A percentile compares a stretch with the other conserved stretches of the same genome.
These are phyloP conservation scores for Cokeromyces recurvatus DNA, from an alignment of 371 early-diverging fungal genomes.

Conservation along the genomic window DNA sequence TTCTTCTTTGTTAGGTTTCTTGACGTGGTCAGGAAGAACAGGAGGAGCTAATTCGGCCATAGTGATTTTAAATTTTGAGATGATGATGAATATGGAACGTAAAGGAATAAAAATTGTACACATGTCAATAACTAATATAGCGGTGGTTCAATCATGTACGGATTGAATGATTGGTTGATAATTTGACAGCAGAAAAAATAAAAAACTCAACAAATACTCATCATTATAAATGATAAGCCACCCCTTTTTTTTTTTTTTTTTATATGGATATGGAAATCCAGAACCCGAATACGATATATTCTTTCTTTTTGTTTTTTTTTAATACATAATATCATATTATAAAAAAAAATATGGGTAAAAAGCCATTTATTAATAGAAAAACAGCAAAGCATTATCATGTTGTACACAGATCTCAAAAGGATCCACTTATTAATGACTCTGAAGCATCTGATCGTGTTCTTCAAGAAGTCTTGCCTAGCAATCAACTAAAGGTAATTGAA, in stretches of 20 bases:
- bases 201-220: no score
- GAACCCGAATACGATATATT: no score
- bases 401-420: constrained; percentile 94
- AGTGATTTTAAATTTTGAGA: no score
- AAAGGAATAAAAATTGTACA: background rate
- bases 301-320: no score
- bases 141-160: no score
- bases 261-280: no score
- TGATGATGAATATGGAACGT: background rate
- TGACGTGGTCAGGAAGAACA: constrained; percentile 31
- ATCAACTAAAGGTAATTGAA: constrained; percentile 61
- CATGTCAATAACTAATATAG: no score
- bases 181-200: no score
- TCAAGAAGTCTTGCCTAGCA: constrained; percentile 67
- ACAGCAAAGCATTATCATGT: constrained; percentile 82
- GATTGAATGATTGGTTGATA: no score
- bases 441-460: constrained; percentile 81
- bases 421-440: constrained; percentile 83
- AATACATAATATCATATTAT: background rate
- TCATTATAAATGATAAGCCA: no score
- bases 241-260: constrained; percentile 1
- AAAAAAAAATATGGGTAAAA: constrained; percentile 56
- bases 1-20: constrained; percentile 52
- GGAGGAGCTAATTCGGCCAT: constrained; percentile 26
- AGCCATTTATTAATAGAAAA: constrained; percentile 86